phyloP scores from a whole-genome alignment of 2,329 filamentous ascomycete genomes.

The Colletotrichum karsti region DNA sequence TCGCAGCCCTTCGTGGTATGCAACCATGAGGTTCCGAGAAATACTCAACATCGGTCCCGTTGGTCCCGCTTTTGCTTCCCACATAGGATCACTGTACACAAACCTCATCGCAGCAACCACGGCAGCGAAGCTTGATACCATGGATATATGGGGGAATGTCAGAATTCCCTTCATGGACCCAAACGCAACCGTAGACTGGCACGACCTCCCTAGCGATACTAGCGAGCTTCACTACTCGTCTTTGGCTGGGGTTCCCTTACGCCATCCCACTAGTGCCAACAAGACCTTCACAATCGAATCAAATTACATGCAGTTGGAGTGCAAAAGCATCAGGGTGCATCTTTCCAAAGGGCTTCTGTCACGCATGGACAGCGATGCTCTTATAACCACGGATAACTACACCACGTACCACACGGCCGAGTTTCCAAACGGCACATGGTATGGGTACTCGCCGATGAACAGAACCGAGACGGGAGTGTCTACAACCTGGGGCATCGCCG shows the following conservation, averaged over 20 bases:
- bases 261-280: background rate
- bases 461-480: background rate
- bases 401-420: too few relatives aligned
- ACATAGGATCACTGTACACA: slow-evolving; percentile 13
- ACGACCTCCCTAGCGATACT: background rate
- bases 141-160: slow-evolving; percentile 37
- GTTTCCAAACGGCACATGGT: background rate
- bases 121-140: slow-evolving; percentile 25
- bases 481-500: background rate
- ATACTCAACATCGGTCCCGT: too few relatives aligned
- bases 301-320: too few relatives aligned
- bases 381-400: background rate
- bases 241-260: slow-evolving; percentile 7
- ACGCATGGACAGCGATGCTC: background rate
- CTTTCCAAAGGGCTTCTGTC: too few relatives aligned
- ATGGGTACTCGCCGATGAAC: background rate
- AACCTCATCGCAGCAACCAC: slow-evolving; percentile 31
- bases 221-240: background rate
- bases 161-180: slow-evolving; percentile 34
- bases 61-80: too few relatives aligned
- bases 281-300: background rate
- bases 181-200: background rate
- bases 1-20: too few relatives aligned
- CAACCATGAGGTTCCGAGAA: too few relatives aligned
- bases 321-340: too few relatives aligned